phyloP scores from a whole-genome alignment of 495 filamentous ascomycete species.

The Aspergillus ellipticus region DNA sequence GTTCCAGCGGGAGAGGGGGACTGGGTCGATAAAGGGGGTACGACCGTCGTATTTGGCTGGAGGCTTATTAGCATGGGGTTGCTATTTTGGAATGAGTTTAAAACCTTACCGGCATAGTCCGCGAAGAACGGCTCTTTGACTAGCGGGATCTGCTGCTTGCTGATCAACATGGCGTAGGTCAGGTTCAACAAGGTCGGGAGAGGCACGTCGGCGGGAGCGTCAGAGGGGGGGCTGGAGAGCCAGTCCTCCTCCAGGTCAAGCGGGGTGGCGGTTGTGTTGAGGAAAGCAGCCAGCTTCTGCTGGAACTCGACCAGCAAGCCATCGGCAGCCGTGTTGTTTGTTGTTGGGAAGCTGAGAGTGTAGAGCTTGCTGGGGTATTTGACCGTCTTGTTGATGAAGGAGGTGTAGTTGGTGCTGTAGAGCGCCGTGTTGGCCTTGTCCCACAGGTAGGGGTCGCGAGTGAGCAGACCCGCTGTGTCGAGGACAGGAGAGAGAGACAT shows the following conservation, averaged over 20 bases:
- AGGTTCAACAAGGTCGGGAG: conserved; percentile 3
- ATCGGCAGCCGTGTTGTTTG: neutral
- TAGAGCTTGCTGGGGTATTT: conserved; percentile 2
- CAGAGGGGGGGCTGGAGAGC: conserved; percentile 14
- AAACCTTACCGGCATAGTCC: conserved; percentile 40
- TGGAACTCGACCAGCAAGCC: neutral
- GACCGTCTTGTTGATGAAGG: conserved; percentile 13
- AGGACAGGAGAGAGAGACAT: conserved; percentile 43
- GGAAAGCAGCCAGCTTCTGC: neutral
- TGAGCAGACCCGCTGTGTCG: conserved; percentile 48
- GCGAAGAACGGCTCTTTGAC: conserved; percentile 47
- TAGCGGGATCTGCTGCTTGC: conserved; percentile 46
- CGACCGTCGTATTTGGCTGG: conserved; percentile 40
- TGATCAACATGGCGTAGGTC: conserved; percentile 49
- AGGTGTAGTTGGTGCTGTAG: conserved; percentile 26
- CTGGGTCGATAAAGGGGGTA: conserved; percentile 52
- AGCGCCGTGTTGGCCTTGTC: conserved; percentile 36
- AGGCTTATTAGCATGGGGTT: neutral
- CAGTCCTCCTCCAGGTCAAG: neutral
- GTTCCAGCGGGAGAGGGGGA: conserved; percentile 52
- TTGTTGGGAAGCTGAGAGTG: neutral
- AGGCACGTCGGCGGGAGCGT: conserved; percentile 24
- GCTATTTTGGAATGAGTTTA: neutral
- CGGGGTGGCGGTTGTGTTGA: conserved; percentile 5
- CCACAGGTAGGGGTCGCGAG: conserved; percentile 47